A percentile compares a stretch with the other conserved stretches of the same genome.
These are phyloP conservation scores for Globisporangium alternatum DNA, from an alignment of 352 stramenopile genomes.

Conservation along the genomic window DNA sequence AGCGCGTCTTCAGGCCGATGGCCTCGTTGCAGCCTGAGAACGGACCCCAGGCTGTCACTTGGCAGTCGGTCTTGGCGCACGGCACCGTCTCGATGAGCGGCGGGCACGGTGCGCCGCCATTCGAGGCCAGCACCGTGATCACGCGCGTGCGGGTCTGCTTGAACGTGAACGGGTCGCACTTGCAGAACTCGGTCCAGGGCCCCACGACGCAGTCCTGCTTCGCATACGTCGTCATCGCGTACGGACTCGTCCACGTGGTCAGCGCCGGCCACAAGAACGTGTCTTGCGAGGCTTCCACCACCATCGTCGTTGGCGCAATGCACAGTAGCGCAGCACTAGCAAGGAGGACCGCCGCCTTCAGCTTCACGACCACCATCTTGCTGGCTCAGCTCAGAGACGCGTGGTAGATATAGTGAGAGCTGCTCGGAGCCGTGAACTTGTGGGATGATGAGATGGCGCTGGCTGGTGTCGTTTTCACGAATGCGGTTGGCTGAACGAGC, in stretches of 20 bases:
- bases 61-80: slow-evolving; percentile 27
- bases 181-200: slow-evolving; percentile 27
- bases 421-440: neutral
- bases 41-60: slow-evolving; percentile 30
- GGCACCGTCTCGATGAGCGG: slow-evolving; percentile 23
- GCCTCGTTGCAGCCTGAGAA: slow-evolving; percentile 35
- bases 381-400: neutral
- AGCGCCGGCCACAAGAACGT: slow-evolving; percentile 5
- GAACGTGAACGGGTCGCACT: slow-evolving; percentile 26
- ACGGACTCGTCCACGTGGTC: neutral
- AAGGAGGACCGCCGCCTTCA: neutral
- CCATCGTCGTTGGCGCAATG: no score
- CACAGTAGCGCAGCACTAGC: neutral
- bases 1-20: slow-evolving; percentile 37
- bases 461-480: slow-evolving; percentile 1
- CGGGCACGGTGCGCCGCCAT: slow-evolving; percentile 27
- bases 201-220: slow-evolving; percentile 32
- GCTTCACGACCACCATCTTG: slow-evolving; percentile 2
- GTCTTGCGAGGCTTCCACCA: neutral
- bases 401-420: neutral
- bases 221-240: neutral
- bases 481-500: neutral
- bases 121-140: slow-evolving; percentile 24
- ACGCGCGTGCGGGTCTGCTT: slow-evolving; percentile 35
- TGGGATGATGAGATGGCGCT: neutral